Evolutionary conservation across 2,329 filamentous ascomycete species (phyloP).

Genomic region (Fusarium armeniacum): DNA sequence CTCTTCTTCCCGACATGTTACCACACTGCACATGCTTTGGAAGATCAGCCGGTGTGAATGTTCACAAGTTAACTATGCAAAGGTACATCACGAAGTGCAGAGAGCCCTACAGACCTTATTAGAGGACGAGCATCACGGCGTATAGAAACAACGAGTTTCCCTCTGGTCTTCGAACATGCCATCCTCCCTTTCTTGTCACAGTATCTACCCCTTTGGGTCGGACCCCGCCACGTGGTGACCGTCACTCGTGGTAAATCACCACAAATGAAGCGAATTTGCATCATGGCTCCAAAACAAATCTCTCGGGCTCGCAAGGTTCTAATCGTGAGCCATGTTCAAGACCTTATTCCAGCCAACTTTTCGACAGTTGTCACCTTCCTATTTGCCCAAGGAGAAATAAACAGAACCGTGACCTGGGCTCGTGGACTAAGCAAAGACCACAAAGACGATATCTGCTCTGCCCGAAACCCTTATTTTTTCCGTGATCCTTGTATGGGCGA

Average conservation of each 20-base stretch:
- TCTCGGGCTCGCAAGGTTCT: conserved; percentile 56
- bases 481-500: conserved; percentile 61
- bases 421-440: conserved; percentile 56
- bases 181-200: conserved; percentile 61
- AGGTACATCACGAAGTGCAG: conserved; percentile 50
- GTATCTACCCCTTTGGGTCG: conserved; percentile 60
- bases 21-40: not conserved
- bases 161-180: conserved; percentile 60
- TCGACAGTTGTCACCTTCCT: conserved; percentile 53
- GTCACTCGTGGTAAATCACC: conserved; percentile 56
- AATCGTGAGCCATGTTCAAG: conserved; percentile 59
- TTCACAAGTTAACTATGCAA: conserved; percentile 19
- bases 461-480: conserved; percentile 61
- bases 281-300: conserved; percentile 56
- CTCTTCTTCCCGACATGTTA: not conserved
- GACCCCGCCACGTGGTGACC: conserved; percentile 57
- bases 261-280: conserved; percentile 56
- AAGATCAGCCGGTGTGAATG: not conserved
- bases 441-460: conserved; percentile 58
- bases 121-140: conserved; percentile 49
- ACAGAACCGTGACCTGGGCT: conserved; percentile 57
- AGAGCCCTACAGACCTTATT: conserved; percentile 53
- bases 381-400: conserved; percentile 57
- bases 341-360: conserved; percentile 57
- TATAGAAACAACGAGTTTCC: conserved; percentile 56